Percentiles rank a stretch among this genome's conserved stretches.
Conservation (phyloP, 345 rosid species). For the Lagerstroemia speciosa region DNA sequence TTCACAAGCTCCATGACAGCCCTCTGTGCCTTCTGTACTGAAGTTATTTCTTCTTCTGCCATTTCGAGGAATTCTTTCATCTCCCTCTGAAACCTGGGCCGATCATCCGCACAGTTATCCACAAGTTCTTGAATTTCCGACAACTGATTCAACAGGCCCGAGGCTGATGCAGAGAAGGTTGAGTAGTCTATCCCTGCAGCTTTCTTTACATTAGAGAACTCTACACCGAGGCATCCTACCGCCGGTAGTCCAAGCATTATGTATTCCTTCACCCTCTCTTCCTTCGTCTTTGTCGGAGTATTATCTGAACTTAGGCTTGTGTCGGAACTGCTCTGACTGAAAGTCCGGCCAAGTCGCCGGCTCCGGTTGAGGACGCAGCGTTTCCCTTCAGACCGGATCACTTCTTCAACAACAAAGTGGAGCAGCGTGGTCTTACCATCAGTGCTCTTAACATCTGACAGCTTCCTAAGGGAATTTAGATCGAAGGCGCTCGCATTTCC, state of each 20-base stretch:
- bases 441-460: constrained; percentile 71
- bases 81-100: constrained; percentile 35
- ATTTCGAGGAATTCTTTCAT: constrained; percentile 47
- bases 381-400: constrained; percentile 69
- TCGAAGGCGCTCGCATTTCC: constrained; percentile 89
- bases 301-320: constrained; percentile 12
- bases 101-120: constrained; percentile 20
- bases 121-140: constrained; percentile 29
- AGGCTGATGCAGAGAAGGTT: constrained; percentile 30
- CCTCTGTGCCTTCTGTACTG: constrained; percentile 38
- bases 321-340: constrained; percentile 20
- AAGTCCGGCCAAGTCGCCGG: constrained; percentile 30
- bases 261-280: constrained; percentile 55
- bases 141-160: constrained; percentile 33
- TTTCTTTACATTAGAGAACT: constrained; percentile 67
- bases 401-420: constrained; percentile 81
- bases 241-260: constrained; percentile 59
- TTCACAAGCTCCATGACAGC: constrained; percentile 56
- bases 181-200: constrained; percentile 64
- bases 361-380: constrained; percentile 47
- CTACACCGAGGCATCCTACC: constrained; percentile 65
- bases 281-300: constrained; percentile 24
- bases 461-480: constrained; percentile 59
- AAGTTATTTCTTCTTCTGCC: constrained; percentile 50
- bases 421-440: constrained; percentile 79